These are phyloP conservation scores for Pecoramyces ruminantium DNA, from an alignment of 192 early-diverging fungal species.

Conservation along the genomic window DNA sequence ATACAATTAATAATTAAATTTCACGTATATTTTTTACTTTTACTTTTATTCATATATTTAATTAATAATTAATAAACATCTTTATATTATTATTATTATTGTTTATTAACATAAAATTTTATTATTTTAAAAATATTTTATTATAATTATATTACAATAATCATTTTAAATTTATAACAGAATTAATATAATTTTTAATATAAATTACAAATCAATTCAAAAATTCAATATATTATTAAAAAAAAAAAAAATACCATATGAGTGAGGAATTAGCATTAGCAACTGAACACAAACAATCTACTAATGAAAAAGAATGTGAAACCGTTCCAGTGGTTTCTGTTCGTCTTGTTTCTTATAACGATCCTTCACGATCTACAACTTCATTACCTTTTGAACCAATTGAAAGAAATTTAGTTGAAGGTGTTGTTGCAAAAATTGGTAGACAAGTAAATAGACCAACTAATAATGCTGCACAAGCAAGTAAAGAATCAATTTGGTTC, in stretches of 20 bases:
- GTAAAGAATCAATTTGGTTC: conserved; percentile 47
- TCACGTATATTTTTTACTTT: no score
- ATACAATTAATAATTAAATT: no score
- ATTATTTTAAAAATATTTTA: no score
- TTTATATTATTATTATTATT: no score
- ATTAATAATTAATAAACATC: no score
- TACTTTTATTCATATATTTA: no score
- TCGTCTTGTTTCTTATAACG: neutral
- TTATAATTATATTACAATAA: no score
- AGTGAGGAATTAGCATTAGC: neutral
- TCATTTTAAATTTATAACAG: no score
- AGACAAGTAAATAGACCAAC: neutral
- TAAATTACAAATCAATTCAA: no score
- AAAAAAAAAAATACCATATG: neutral
- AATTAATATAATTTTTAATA: no score
- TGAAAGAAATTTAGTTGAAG: neutral
- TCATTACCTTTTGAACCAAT: neutral
- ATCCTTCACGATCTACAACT: neutral
- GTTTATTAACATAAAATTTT: no score
- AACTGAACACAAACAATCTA: neutral
- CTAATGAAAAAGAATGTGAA: neutral
- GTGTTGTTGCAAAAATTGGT: neutral
- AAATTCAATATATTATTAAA: neutral
- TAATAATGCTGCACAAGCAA: neutral
- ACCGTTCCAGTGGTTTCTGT: neutral